Evolutionary conservation across 768 basidiomycete species (phyloP).

Genomic region (Suillus occidentalis): DNA sequence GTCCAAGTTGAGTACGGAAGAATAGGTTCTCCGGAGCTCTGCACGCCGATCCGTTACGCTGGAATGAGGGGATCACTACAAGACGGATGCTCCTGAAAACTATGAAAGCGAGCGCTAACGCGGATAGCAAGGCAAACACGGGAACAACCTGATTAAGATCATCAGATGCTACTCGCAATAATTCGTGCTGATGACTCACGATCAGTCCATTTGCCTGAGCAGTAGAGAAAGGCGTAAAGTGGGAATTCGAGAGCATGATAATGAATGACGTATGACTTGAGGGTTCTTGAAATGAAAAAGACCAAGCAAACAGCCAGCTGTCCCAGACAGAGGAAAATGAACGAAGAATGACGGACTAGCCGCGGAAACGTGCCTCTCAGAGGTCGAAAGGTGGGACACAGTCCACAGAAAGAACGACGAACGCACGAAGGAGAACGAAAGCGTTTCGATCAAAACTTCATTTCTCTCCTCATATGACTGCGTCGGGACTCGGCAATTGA

Average conservation of each 20-base stretch:
- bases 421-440: conserved; percentile 22
- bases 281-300: conserved; percentile 1
- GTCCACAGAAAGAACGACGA: conserved; percentile 32
- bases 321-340: conserved; percentile 15
- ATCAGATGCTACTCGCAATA: background rate
- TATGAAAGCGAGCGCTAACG: conserved; percentile 52
- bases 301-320: conserved; percentile 9
- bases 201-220: conserved; percentile 16
- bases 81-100: conserved; percentile 49
- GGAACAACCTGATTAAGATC: conserved; percentile 39
- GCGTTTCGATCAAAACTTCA: background rate
- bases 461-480: conserved; percentile 7
- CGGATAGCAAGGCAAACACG: conserved; percentile 53
- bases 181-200: conserved; percentile 18
- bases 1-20: conserved; percentile 71
- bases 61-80: conserved; percentile 36
- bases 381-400: conserved; percentile 33
- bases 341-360: conserved; percentile 22
- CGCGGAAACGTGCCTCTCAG: conserved; percentile 29
- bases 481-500: conserved; percentile 1
- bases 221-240: conserved; percentile 14
- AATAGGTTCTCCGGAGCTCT: conserved; percentile 52
- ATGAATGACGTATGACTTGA: conserved; percentile 7
- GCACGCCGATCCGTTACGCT: conserved; percentile 25
- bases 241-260: conserved; percentile 8